A percentile compares a stretch with the other conserved stretches of the same genome.
Conservation (phyloP, 176 grass and related monocot species). For the Aegilops tauschii region DNA sequence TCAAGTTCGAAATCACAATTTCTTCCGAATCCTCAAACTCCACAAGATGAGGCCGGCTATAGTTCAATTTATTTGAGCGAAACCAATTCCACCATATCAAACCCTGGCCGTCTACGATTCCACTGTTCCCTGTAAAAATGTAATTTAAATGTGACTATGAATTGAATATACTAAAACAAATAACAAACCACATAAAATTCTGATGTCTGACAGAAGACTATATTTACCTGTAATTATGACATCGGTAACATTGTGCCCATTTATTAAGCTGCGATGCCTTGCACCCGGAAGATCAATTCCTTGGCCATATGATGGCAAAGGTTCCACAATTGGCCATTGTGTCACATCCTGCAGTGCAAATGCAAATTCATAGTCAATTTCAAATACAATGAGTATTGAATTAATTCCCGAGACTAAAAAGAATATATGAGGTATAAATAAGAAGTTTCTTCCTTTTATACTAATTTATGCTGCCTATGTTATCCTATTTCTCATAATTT, state of each 20-base stretch:
- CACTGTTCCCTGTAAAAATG: conserved; percentile 54
- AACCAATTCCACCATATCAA: conserved; percentile 89
- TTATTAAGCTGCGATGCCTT: conserved; percentile 79
- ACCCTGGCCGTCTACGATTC: conserved; percentile 75
- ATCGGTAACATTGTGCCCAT: conserved; percentile 69
- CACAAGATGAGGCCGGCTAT: conserved; percentile 89
- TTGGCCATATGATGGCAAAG: conserved; percentile 82
- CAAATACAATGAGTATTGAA: background rate
- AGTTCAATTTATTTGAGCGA: conserved; percentile 56
- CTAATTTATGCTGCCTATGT: background rate
- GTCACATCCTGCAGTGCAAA: conserved; percentile 54
- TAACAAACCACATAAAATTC: background rate
- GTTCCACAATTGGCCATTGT: conserved; percentile 72
- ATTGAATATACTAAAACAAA: background rate
- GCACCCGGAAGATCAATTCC: conserved; percentile 73
- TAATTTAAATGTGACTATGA: background rate
- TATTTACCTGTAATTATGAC: conserved; percentile 76
- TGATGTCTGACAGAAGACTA: background rate
- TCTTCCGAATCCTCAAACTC: conserved; percentile 70
- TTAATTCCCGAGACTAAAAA: background rate
- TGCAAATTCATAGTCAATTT: background rate
- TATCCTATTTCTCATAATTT: background rate
- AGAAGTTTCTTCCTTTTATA: background rate
- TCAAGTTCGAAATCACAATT: conserved; percentile 70
- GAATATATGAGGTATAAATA: background rate